These are phyloP conservation scores for Phaseolus lunatus DNA, from an alignment of 306 rosid species.

Conservation along the genomic window DNA sequence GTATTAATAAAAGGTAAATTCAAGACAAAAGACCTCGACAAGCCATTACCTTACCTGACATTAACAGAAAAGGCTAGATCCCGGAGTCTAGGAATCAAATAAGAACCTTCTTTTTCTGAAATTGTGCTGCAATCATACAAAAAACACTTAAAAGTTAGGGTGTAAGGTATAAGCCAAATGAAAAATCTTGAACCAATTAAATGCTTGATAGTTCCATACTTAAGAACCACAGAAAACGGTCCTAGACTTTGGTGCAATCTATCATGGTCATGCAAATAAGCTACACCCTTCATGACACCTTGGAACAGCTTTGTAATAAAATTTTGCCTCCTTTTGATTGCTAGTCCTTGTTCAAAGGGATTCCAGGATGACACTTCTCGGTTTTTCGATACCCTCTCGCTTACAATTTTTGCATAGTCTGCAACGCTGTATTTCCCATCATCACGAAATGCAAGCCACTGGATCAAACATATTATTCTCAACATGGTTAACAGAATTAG, in stretches of 20 bases:
- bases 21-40: neutral
- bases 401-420: conserved; percentile 78
- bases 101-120: conserved; percentile 74
- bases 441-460: conserved; percentile 99
- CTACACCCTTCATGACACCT: conserved; percentile 86
- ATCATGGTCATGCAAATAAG: conserved; percentile 75
- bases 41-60: conserved; percentile 62
- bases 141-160: conserved; percentile 21
- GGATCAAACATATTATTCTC: conserved; percentile 42
- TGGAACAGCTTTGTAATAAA: conserved; percentile 72
- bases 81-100: conserved; percentile 86
- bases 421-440: conserved; percentile 87
- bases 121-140: conserved; percentile 68
- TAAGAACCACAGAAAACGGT: conserved; percentile 86
- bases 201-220: conserved; percentile 58
- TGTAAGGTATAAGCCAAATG: conserved; percentile 25
- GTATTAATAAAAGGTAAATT: conserved; percentile 21
- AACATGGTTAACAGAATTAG: conserved; percentile 25
- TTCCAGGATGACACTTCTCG: conserved; percentile 67
- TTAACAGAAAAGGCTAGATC: conserved; percentile 94
- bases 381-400: conserved; percentile 69
- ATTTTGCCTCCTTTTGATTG: conserved; percentile 64
- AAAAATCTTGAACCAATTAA: conserved; percentile 38
- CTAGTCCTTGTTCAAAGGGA: conserved; percentile 65
- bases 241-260: conserved; percentile 98